Evolutionary conservation across 2,329 filamentous ascomycete genomes (phyloP), one percentile per base, ranked within the genome.

Genomic region (Alternaria ethzedia): DNA sequence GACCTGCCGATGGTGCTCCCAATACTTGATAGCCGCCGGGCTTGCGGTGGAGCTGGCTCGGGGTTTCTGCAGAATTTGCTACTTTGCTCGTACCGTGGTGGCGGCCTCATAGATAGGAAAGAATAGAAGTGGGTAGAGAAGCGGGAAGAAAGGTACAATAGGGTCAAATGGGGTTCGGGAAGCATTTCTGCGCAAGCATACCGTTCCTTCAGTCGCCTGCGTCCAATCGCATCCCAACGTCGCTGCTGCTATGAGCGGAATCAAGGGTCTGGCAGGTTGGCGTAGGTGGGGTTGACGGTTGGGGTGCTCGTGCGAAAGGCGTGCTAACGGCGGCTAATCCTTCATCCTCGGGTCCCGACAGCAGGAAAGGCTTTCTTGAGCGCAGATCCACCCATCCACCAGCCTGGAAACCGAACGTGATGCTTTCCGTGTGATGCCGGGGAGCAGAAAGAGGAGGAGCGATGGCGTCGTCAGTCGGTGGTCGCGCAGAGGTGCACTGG

Each of bases 11-110:
- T 55, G 45, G 23, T 47, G 30, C 25, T 17, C 20, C 36, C 54
- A 49, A 28, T 21, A 46, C 13, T 61, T 20, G 45, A 50, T 57
- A 21, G 45, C 26, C 44, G 41, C 26, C 43, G 23, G 26, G 15
- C n/a, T 10, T 26, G 7, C 12, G 46, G 47, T 58, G 54, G 54
- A 57, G 32, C 25, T 57, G 2, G 5, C 45, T 32, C 54, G 36
- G 36, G 12, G 26, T 41, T 46, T 45, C 32, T 50, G 32, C 54
- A 44, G 28, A 28, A 26, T 52, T 30, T 36, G 20, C 50, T 26
- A 5, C 28, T 7, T 41, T 25, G n/a, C 28, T 28, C 44, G 51
- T 50, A 50, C 57, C 51, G 61, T 55, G 45, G 60, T 60, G 45
- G 61, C 45, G 32, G 47, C n/a, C 44, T 26, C 11, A 41, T 5